Evolutionary conservation across 2,329 filamentous ascomycete species (phyloP).

Genomic region (Diaporthe caulivora): DNA sequence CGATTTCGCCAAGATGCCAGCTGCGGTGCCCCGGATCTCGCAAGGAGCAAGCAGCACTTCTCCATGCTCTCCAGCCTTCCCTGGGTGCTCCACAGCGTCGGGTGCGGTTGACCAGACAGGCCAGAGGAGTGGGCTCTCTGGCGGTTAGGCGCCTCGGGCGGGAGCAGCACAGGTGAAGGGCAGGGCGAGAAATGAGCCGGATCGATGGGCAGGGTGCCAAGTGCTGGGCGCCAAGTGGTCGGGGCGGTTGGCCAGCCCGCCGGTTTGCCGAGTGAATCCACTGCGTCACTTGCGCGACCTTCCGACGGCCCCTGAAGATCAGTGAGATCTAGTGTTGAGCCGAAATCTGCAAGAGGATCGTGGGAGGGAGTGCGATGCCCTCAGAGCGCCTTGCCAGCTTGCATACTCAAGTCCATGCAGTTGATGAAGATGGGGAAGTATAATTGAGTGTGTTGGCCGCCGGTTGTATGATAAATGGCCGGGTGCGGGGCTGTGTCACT

Average conservation of each 20-base stretch:
- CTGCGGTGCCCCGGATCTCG: background rate
- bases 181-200: conserved; percentile 16
- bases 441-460: background rate
- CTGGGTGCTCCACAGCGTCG: background rate
- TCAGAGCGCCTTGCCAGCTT: too few relatives aligned
- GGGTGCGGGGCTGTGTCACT: background rate
- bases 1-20: conserved; percentile 26
- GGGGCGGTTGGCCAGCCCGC: conserved; percentile 22
- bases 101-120: background rate
- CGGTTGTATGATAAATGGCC: background rate
- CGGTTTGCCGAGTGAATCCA: conserved; percentile 26
- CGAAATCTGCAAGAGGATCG: background rate
- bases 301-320: conserved; percentile 26
- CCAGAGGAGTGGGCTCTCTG: background rate
- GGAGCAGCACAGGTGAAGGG: background rate
- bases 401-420: background rate
- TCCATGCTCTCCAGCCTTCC: conserved; percentile 10
- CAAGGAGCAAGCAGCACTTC: background rate
- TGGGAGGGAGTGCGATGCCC: background rate
- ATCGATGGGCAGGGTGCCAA: conserved; percentile 24
- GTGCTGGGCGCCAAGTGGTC: conserved; percentile 37
- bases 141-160: background rate
- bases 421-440: background rate
- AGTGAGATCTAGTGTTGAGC: background rate
- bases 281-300: conserved; percentile 21